Conservation (phyloP, 2,329 filamentous ascomycete genomes). For the Claviceps purpurea region DNA sequence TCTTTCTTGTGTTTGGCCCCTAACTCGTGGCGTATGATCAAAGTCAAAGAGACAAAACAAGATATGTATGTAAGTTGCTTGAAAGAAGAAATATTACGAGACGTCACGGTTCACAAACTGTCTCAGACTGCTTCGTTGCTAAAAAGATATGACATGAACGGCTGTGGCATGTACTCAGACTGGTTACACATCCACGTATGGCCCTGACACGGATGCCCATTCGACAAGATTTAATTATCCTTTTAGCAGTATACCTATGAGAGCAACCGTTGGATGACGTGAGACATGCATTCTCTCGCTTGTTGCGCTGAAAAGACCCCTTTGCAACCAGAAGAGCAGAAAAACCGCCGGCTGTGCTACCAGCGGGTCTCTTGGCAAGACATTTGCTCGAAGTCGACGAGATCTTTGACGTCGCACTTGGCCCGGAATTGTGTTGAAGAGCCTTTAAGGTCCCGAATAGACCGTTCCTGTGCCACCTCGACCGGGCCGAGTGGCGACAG, state of each 20-base stretch:
- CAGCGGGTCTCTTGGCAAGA: background rate
- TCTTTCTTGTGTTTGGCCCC: background rate
- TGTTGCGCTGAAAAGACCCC: background rate
- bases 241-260: background rate
- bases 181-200: background rate
- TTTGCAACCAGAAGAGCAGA: background rate
- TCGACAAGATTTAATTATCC: background rate
- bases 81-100: background rate
- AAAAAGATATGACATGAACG: background rate
- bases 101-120: background rate
- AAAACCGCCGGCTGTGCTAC: background rate
- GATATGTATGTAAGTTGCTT: background rate
- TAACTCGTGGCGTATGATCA: background rate
- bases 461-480: background rate
- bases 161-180: background rate
- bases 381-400: background rate
- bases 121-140: background rate
- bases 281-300: slow-evolving; percentile 2
- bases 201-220: background rate
- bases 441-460: background rate
- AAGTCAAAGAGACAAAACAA: background rate
- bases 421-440: background rate
- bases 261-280: background rate
- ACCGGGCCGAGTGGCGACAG: background rate
- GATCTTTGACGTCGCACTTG: background rate